Conservation (phyloP, 768 basidiomycete genomes). For the Leccinum olivaceopallidum region DNA sequence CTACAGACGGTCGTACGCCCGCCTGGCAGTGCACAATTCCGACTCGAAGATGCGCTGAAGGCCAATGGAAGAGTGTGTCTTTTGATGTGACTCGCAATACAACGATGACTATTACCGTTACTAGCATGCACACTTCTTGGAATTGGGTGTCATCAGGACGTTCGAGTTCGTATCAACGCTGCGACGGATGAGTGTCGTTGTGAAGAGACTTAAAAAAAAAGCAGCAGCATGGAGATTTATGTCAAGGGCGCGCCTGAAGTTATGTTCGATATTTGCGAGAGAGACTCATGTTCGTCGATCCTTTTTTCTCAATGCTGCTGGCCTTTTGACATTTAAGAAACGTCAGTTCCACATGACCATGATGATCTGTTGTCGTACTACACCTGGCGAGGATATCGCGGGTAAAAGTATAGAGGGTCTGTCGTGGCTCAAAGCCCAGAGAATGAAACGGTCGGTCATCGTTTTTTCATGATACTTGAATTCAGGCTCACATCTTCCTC, state of each 20-base stretch:
- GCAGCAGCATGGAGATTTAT: constrained; percentile 95
- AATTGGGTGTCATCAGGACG: constrained; percentile 92
- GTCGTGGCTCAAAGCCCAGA: constrained; percentile 96
- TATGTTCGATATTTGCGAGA: constrained; percentile 94
- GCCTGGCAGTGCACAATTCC: constrained; percentile 88
- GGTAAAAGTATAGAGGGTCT: constrained; percentile 93
- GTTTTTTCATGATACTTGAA: neutral
- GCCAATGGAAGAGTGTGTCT: constrained; percentile 69
- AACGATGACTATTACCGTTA: constrained; percentile 2
- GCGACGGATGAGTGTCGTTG: constrained; percentile 96
- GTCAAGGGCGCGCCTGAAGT: constrained; percentile 99
- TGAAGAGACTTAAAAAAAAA: constrained; percentile 95
- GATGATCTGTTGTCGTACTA: constrained; percentile 96
- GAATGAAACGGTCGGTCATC: constrained; percentile 86
- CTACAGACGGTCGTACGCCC: constrained; percentile 97
- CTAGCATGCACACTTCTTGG: constrained; percentile 95
- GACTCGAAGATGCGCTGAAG: constrained; percentile 90
- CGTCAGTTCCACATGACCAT: constrained; percentile 91
- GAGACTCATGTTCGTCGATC: constrained; percentile 75
- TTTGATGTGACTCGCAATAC: neutral
- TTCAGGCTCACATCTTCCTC: constrained; percentile 8
- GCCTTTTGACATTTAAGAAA: constrained; percentile 16
- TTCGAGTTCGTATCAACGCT: constrained; percentile 96
- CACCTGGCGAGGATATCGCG: constrained; percentile 93
- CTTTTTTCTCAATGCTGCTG: neutral